Conservation (phyloP, 140 eudicot genomes). For the Flaveria floridana region DNA sequence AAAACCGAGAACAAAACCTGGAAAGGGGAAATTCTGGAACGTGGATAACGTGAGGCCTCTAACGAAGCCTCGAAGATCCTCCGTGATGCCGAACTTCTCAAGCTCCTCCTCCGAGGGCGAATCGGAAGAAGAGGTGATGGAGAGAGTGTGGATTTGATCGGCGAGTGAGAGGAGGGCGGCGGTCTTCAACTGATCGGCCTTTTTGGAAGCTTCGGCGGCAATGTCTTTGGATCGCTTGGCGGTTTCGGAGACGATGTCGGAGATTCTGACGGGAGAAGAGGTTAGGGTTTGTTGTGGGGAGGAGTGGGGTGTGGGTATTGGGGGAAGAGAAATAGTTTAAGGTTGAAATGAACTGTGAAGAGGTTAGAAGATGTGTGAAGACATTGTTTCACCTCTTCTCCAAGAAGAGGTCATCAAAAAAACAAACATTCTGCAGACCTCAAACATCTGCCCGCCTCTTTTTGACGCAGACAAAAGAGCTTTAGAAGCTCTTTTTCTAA, state of each 20-base stretch:
- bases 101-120: conserved; percentile 38
- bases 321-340: too few species aligned
- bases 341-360: too few species aligned
- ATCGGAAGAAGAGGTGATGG: conserved; percentile 23
- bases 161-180: conserved; percentile 46
- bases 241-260: conserved; percentile 53
- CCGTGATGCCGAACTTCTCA: conserved; percentile 44
- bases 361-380: too few species aligned
- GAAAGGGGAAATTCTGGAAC: conserved; percentile 47
- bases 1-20: conserved; percentile 29
- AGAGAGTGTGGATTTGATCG: conserved; percentile 47
- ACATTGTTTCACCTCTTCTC: too few species aligned
- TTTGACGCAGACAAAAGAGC: too few species aligned
- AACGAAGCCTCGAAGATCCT: conserved; percentile 51
- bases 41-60: conserved; percentile 44
- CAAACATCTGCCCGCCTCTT: too few species aligned
- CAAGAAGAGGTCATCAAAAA: too few species aligned
- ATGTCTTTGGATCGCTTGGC: conserved; percentile 47
- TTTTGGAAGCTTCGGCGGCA: conserved; percentile 50
- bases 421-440: too few species aligned
- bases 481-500: too few species aligned
- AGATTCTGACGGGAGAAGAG: conserved; percentile 47
- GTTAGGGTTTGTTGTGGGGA: conserved; percentile 30
- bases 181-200: conserved; percentile 42
- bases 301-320: too few species aligned